Percentiles rank a stretch among this genome's conserved stretches.
phyloP scores from a whole-genome alignment of 202 grass and related monocot species.

The Panicum virgatum region DNA sequence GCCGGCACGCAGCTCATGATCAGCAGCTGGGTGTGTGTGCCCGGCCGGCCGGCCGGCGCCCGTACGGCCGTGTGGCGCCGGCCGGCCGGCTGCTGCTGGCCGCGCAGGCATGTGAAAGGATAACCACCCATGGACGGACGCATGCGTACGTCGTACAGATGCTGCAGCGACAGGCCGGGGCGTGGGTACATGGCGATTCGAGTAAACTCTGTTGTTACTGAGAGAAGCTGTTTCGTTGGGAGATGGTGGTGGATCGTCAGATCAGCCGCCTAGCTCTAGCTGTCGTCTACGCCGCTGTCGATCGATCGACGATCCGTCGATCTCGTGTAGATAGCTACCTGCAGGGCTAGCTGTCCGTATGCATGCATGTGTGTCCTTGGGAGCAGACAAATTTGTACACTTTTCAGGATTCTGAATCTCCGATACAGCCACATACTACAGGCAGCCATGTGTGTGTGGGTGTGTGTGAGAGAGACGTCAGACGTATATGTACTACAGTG shows the following conservation, averaged over 20 bases:
- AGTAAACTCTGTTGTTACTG: constrained; percentile 12
- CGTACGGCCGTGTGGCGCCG: background rate
- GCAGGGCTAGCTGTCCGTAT: background rate
- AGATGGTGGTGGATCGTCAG: too few species aligned
- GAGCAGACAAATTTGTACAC: constrained; percentile 50
- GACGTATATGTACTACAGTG: background rate
- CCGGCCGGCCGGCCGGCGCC: background rate
- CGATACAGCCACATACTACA: constrained; percentile 21
- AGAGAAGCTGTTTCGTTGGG: background rate
- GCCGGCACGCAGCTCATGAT: background rate
- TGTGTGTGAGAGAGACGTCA: background rate
- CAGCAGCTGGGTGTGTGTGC: background rate
- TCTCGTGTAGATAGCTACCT: background rate
- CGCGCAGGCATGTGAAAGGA: constrained; percentile 4
- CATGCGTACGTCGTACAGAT: constrained; percentile 5
- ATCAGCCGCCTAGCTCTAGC: background rate
- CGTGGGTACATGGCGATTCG: background rate
- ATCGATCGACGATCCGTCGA: background rate
- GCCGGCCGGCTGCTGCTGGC: background rate
- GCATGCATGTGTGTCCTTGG: constrained; percentile 24
- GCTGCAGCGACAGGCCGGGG: constrained; percentile 22
- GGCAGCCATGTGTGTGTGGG: background rate
- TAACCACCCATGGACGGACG: background rate
- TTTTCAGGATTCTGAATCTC: constrained; percentile 44
- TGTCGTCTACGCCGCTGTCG: background rate